Base-by-base conservation (phyloP, 352 stramenopile species). In the Blastocystis sp. region DNA sequence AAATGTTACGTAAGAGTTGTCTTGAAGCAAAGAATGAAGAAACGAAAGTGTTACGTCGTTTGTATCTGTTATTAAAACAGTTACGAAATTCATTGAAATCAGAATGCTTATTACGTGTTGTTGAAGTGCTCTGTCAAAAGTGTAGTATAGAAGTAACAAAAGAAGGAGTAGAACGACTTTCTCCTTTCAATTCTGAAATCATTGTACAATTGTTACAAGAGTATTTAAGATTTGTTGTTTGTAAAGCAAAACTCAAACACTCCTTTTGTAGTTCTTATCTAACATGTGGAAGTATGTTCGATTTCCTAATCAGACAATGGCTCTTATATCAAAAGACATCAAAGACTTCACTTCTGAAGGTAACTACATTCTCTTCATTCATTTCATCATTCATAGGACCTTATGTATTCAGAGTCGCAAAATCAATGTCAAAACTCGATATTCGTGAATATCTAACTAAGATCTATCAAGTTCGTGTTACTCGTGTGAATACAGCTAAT, bases 31-130 rank as follows among this genome's bases (percentile, higher is more conserved):
- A 56, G 65, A 24, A 0, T 19, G 61, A 73, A 21, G 61, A 73
- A 37, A 12, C 14, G 61, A 73, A 73, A 39, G 32, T 46, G 32
- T 46, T 73, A 1, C n/a, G 61, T 16, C n/a, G 61, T 39, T 12
- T 73, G 24, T 73, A 73, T 73, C 24, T 46, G 24, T 39, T 73
- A 29, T 19, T 73, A 14, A 73, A 73, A 73, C n/a, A 73, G 24
- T 19, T 73, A 19, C 43, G 24, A 12, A 16, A 16, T 21, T 73
- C 61, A 39, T 21, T 73, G 61, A 39, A 46, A 39, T 73, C 61
- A 46, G 61, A 73, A 46, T 73, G 61, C 1, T 39, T 73, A n/a
- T 52, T 73, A 19, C 61, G 61, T 7, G 61, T 73, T 19, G 11
- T 5, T 49, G 61, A 73, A 29, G 32, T 73, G 9, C 24, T 39